phyloP scores from a whole-genome alignment of 2,329 filamentous ascomycete genomes.

The Cladosporium sp. region DNA sequence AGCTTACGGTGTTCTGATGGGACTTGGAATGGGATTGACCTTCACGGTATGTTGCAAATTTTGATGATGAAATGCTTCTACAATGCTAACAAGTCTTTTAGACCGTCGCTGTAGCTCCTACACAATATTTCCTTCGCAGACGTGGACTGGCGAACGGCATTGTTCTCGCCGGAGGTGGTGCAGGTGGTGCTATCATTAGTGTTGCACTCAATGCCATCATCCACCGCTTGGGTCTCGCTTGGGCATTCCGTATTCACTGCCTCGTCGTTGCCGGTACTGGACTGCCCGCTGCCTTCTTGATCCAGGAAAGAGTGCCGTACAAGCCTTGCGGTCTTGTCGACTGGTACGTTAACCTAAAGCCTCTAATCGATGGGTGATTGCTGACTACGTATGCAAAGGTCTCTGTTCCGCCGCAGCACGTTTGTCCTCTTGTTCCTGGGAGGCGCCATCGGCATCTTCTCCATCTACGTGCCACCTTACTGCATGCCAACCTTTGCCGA shows the following conservation, averaged over 20 bases:
- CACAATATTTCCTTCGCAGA: conserved; percentile 51
- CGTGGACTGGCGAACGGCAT: conserved; percentile 51
- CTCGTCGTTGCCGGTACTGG: conserved; percentile 57
- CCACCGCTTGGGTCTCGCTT: conserved; percentile 49
- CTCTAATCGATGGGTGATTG: conserved; percentile 30
- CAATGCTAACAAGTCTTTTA: neutral
- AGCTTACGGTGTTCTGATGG: conserved; percentile 51
- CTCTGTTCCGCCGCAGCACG: conserved; percentile 47
- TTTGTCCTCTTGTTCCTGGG: conserved; percentile 58
- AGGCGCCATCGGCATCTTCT: conserved; percentile 60
- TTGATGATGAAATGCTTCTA: neutral
- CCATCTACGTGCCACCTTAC: conserved; percentile 63
- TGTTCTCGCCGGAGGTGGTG: conserved; percentile 53
- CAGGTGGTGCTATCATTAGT: conserved; percentile 57
- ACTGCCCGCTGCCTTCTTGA: conserved; percentile 57
- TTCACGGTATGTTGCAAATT: neutral
- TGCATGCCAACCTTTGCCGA: conserved; percentile 60
- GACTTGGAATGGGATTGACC: conserved; percentile 42
- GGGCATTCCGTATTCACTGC: conserved; percentile 58
- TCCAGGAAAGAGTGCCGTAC: conserved; percentile 51
- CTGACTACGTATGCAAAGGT: conserved; percentile 39
- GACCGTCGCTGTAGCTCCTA: conserved; percentile 47
- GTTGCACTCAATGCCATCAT: conserved; percentile 36
- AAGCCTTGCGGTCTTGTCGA: conserved; percentile 11
- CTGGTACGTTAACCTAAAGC: neutral